Conservation (phyloP, 352 stramenopile species). For the Phytophthora pini region DNA sequence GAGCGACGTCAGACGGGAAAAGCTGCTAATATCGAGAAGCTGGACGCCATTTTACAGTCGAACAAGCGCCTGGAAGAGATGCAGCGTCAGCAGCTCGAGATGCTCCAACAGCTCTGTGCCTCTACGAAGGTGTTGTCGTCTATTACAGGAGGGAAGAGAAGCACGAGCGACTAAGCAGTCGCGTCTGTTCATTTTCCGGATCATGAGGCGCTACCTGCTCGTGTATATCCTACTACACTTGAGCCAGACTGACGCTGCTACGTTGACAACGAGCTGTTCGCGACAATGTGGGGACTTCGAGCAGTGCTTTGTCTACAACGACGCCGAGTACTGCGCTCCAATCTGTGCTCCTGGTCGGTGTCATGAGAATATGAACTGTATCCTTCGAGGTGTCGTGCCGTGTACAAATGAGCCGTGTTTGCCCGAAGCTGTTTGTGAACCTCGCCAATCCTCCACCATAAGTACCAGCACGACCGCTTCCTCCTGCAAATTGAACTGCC, state of each 20-base stretch:
- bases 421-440: slow-evolving; percentile 53
- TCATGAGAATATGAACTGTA: slow-evolving; percentile 40
- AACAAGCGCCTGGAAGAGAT: slow-evolving; percentile 27
- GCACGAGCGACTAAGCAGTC: slow-evolving; percentile 1
- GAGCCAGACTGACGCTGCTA: slow-evolving; percentile 6
- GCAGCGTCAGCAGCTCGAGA: slow-evolving; percentile 31
- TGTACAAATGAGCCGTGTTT: slow-evolving; percentile 53
- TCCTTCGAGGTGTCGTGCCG: slow-evolving; percentile 42
- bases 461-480: slow-evolving; percentile 1
- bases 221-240: slow-evolving; percentile 12
- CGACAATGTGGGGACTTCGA: slow-evolving; percentile 43
- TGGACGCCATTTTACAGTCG: slow-evolving; percentile 19
- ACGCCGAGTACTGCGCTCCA: slow-evolving; percentile 50
- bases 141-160: neutral
- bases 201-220: slow-evolving; percentile 17
- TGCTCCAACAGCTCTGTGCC: slow-evolving; percentile 23
- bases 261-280: slow-evolving; percentile 12
- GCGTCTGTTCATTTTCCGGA: neutral
- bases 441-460: slow-evolving; percentile 10
- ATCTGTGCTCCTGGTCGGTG: slow-evolving; percentile 53
- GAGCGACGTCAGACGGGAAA: slow-evolving; percentile 13
- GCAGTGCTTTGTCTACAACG: slow-evolving; percentile 53
- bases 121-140: slow-evolving; percentile 9
- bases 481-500: slow-evolving; percentile 42
- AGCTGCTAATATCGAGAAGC: slow-evolving; percentile 9